Evolutionary conservation across 805 yeast genomes (phyloP).

Genomic region (Saturnispora saitoi): DNA sequence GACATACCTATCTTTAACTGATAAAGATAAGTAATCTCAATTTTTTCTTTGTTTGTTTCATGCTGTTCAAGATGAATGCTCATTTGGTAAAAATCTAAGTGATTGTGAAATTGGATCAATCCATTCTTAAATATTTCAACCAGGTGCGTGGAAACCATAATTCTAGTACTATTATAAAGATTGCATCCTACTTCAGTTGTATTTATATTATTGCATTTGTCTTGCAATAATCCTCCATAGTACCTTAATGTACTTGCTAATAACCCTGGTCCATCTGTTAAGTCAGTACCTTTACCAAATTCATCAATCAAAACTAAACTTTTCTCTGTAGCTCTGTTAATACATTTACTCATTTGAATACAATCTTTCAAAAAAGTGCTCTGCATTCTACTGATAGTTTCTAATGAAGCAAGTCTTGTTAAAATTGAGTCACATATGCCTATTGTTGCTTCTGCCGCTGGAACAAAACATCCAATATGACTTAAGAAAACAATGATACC

Average conservation of each 20-base stretch:
- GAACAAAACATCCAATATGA: slow-evolving; percentile 49
- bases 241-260: slow-evolving; percentile 32
- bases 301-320: slow-evolving; percentile 44
- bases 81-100: slow-evolving; percentile 24
- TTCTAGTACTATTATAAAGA: slow-evolving; percentile 19
- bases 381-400: slow-evolving; percentile 31
- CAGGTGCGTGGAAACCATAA: slow-evolving; percentile 36
- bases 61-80: slow-evolving; percentile 11
- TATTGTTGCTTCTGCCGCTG: slow-evolving; percentile 37
- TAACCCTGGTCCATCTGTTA: slow-evolving; percentile 37
- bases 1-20: slow-evolving; percentile 27
- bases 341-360: slow-evolving; percentile 23
- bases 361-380: slow-evolving; percentile 47
- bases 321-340: slow-evolving; percentile 34
- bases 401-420: slow-evolving; percentile 36
- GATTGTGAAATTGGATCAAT: slow-evolving; percentile 11
- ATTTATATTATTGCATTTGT: too few species aligned
- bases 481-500: slow-evolving; percentile 42
- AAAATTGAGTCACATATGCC: slow-evolving; percentile 37
- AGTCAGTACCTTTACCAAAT: slow-evolving; percentile 46
- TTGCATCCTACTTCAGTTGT: not conserved
- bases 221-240: too few species aligned
- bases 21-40: slow-evolving; percentile 29
- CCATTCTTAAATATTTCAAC: slow-evolving; percentile 31
- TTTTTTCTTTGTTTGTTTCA: not conserved